Base-by-base conservation (phyloP, 106 monocot species). In the Dioscorea dumetorum region DNA sequence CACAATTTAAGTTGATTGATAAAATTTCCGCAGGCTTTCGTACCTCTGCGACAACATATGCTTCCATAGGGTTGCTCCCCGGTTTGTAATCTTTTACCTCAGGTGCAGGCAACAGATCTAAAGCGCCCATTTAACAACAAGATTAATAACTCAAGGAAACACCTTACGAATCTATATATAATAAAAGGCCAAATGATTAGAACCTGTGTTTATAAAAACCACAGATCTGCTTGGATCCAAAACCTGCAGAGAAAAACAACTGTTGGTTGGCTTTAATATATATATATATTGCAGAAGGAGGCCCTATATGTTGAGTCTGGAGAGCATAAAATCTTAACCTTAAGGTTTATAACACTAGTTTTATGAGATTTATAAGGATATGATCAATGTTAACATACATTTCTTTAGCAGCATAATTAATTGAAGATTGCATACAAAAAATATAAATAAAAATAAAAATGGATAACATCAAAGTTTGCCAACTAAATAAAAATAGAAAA, bases 161-260 rank as follows among this genome's bases (percentile, higher is more conserved):
- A 17, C 15, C 60, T 12, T 22, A 60, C 2, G 60, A 60, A 60
- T 60, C 8, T 8, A 12, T 5, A 63, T 3, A 13, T 19, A 52
- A 64, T 8, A 16, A 73, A 19, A 49, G 13, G 31, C 13, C 5
- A 49, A 65, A 50, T 15, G 22, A 14, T 33, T 16, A 86, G 49
- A 24, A 99, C 99, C 99, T 85, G 93, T 99, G 68, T 87, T 69
- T 3, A 85, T 67, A 70, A 99, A 93, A 32, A 93, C 50, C 56
- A 87, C 87, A 33, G 99, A 52, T 74, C 61, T 93, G 52, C 83
- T 78, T 73, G 99, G 85, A 83, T 92, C 81, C 73, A 99, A 61
- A 70, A 99, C 81, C 99, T 99, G 84, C 72, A 81, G 7, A 79
- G 57, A 64, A 2, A 32, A 54, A 66, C 8, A 70, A 52, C 14